Evolutionary conservation across 306 rosid species (phyloP).

Genomic region (Sechiopsis laciniata): DNA sequence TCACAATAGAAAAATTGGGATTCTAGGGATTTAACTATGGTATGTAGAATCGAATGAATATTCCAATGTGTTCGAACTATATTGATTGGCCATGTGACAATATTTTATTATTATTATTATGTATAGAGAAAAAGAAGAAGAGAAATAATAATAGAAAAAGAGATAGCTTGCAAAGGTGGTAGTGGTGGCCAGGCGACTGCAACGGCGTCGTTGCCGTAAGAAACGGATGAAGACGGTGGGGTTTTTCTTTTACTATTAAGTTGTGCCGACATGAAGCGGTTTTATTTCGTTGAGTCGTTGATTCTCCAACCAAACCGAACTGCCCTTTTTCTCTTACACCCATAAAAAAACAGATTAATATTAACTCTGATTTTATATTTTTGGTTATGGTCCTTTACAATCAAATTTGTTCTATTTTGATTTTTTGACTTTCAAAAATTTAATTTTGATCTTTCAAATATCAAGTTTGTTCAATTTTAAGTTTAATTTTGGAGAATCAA

Average conservation of each 20-base stretch:
- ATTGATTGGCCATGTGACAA: constrained; percentile 18
- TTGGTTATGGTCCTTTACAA: no score
- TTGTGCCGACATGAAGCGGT: constrained; percentile 17
- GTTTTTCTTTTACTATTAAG: background rate
- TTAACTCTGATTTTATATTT: background rate
- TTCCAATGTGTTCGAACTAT: constrained; percentile 4
- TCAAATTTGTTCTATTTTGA: no score
- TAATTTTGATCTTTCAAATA: no score
- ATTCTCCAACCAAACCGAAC: constrained; percentile 9
- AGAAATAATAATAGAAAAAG: background rate
- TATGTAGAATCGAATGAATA: background rate
- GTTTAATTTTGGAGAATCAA: no score
- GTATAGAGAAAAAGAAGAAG: background rate
- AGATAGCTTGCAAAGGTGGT: background rate
- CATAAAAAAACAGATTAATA: background rate
- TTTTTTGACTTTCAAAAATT: no score
- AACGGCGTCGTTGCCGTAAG: constrained; percentile 15
- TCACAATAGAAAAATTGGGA: background rate
- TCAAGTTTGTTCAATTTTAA: no score
- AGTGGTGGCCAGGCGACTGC: constrained; percentile 2
- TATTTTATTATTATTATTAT: background rate
- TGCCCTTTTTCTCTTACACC: constrained; percentile 5
- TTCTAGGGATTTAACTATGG: background rate
- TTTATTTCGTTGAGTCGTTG: background rate
- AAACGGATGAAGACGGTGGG: constrained; percentile 22